Percentiles rank a stretch among this genome's conserved stretches.
phyloP scores from a whole-genome alignment of 345 rosid species.

The Salix caprea region DNA sequence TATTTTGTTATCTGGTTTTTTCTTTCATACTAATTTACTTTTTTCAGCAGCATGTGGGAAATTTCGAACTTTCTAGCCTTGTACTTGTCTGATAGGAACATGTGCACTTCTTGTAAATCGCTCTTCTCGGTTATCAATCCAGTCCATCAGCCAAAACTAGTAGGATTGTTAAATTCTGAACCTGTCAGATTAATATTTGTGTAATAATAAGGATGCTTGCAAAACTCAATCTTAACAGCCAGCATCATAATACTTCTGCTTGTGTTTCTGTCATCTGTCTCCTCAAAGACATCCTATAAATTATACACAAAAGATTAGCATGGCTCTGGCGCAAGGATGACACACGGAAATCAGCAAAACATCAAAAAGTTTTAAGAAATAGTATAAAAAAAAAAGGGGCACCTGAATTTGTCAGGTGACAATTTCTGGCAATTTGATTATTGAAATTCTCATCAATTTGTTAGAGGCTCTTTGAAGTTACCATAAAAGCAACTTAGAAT shows the following conservation, averaged over 20 bases:
- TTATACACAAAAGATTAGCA: neutral
- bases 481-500: neutral
- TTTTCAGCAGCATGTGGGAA: neutral
- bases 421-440: neutral
- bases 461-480: neutral
- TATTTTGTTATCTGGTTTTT: neutral
- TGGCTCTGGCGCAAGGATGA: neutral
- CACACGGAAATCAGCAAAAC: too few species aligned
- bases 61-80: neutral
- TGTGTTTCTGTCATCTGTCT: neutral
- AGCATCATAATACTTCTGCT: neutral
- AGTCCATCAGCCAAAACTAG: neutral
- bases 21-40: neutral
- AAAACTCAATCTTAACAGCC: neutral
- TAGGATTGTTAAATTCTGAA: neutral
- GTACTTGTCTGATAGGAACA: neutral
- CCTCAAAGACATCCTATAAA: neutral
- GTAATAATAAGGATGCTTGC: neutral
- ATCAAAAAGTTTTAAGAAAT: neutral
- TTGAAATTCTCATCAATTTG: too few species aligned
- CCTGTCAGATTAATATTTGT: neutral
- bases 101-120: neutral
- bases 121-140: neutral
- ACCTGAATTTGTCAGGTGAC: neutral
- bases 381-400: too few species aligned